Base-by-base conservation (phyloP, 495 filamentous ascomycete genomes). In the Parathielavia appendiculata region DNA sequence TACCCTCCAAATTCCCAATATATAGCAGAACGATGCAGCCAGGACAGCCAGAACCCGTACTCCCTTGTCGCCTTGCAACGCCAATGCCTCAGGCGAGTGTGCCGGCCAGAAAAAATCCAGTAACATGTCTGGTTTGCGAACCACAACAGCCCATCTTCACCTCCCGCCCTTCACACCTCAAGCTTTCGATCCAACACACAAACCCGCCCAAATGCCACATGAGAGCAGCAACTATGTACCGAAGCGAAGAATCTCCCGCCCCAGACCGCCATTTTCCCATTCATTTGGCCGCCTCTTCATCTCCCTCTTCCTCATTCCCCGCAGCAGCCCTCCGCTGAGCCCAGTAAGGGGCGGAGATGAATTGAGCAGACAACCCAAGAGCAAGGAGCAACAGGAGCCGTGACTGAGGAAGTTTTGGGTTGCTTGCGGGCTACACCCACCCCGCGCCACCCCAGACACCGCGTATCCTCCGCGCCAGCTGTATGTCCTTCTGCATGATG, bases 401-500 rank as follows among this genome's bases (percentile, higher is more conserved):
- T n/a, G n/a, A n/a, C n/a, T n/a, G n/a, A n/a, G n/a, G n/a, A n/a
- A n/a, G n/a, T n/a, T n/a, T n/a, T n/a, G n/a, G n/a, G n/a, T n/a
- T n/a, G n/a, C n/a, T n/a, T n/a, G n/a, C 2, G 26, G 26, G 26
- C 26, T 58, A 70, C 46, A 68, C 45, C 67, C 66, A 70, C 14
- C 68, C 68, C 12, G 66, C 57, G 72, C 79, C 80, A 43, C 80
- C 80, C 79, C 79, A 81, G n/a, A 77, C 69, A 19, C 77, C 81
- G 30, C 91, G 80, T 76, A 95, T 95, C 64, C 91, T 76, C 62
- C 91, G 79, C 38, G 91, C 91, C 49, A 96, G 78, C 69, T 95
- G 91, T 45, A 96, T 92, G 72, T 96, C 91, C 71, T 93, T 95
- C 69, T 96, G 91, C 91, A 96, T 96, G 63, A 97, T 95, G 1